Evolutionary conservation across 805 yeast genomes (phyloP), one percentile per base, ranked within the genome.

Genomic region (Candida peoriensis): DNA sequence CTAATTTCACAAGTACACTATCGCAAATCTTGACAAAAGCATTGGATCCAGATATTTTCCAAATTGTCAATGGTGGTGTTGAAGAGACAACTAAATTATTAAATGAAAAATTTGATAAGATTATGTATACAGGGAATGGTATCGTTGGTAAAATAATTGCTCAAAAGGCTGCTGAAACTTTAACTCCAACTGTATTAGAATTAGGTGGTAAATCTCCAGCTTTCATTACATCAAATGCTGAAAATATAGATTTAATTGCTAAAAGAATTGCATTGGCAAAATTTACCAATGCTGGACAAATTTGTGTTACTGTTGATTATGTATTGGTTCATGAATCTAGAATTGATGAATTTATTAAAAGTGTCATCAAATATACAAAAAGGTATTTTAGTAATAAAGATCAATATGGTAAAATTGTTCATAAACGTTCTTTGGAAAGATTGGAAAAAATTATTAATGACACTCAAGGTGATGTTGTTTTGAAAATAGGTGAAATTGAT

Each of bases 171-270:
- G 93, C 90, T n/a, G 77, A 84, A 59, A 72, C 74, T 15, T 66
- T 89, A 46, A 86, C 95, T 1, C 97, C 97, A 1, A 72, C 72
- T 9, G 60, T 83, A 8, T 68, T 89, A 42, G 97, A 89, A 60
- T 66, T 89, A 29, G 97, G 97, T 35, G 97, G 97, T 5, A 90
- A 90, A 58, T 81, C 90, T 7, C 97, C 97, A 0, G 83, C 75
- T 2, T 71, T 88, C 47, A 63, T 89, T 9, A 70, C 87, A 33
- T 69, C 63, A 30, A 66, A 64, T 43, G 60, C 69, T 32, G 64
- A 66, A 37, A 53, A 74, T 37, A 47, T 77, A 24, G 51, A 59
- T 8, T 57, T 62, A 2, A 68, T 73, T 4, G 67, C 87, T 18
- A 70, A 70, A 44, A 73, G 97, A 58, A 61, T 86, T 12, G 69